A percentile compares a stretch with the other conserved stretches of the same genome.
phyloP scores from a whole-genome alignment of 805 yeast genomes.

The Starmerella apis region DNA sequence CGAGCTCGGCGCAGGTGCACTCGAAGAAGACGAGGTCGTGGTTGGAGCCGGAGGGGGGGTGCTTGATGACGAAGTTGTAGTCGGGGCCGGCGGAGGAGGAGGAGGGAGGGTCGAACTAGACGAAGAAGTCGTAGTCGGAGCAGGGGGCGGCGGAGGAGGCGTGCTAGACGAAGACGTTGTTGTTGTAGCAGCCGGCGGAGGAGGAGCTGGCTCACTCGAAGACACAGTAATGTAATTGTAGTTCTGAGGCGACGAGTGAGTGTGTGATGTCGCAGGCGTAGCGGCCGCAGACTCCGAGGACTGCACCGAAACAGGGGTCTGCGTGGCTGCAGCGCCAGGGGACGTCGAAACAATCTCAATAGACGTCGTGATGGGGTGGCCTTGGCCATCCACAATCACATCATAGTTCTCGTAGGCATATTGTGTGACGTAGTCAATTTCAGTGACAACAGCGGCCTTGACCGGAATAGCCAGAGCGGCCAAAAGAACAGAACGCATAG shows the following conservation, averaged over 20 bases:
- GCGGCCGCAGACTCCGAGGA: background rate
- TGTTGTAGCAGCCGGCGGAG: background rate
- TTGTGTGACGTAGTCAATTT: slow-evolving; percentile 22
- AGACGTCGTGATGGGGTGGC: slow-evolving; percentile 23
- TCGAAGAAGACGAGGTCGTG: background rate
- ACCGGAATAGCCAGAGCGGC: slow-evolving; percentile 6
- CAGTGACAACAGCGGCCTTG: slow-evolving; percentile 25
- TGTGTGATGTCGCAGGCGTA: slow-evolving; percentile 1
- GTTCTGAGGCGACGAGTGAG: background rate
- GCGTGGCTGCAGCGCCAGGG: slow-evolving; percentile 4
- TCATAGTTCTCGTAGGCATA: slow-evolving; percentile 22
- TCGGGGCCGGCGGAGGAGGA: slow-evolving; percentile 4
- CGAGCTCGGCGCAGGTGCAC: slow-evolving; percentile 5
- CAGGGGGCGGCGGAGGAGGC: slow-evolving; percentile 1
- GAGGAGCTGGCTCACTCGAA: background rate
- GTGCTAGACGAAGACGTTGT: background rate
- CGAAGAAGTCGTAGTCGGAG: background rate
- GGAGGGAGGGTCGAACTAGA: slow-evolving; percentile 4
- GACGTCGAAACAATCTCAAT: slow-evolving; percentile 11
- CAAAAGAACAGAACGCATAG: slow-evolving; percentile 35
- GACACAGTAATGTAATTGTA: slow-evolving; percentile 1
- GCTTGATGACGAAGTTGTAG: background rate
- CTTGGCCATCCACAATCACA: slow-evolving; percentile 24
- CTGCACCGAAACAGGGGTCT: background rate
- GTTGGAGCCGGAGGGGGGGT: slow-evolving; percentile 1